Conservation (phyloP, 1,284 basidiomycete genomes). For the Puccinia horiana region DNA sequence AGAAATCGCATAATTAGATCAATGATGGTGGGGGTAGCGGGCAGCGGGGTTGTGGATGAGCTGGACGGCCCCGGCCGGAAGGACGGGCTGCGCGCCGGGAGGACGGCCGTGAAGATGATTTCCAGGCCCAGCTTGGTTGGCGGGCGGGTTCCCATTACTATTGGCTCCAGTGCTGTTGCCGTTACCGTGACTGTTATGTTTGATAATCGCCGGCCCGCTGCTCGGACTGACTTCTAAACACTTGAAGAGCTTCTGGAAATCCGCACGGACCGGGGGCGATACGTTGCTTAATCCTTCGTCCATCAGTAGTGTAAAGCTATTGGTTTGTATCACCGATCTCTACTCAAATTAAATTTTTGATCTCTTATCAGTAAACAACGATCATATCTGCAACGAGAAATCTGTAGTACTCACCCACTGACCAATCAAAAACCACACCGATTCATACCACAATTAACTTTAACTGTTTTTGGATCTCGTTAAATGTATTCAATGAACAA, state of each 20-base stretch:
- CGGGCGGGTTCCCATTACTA: neutral
- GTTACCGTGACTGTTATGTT: neutral
- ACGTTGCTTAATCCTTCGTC: slow-evolving; percentile 38
- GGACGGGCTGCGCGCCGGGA: neutral
- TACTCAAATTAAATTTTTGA: neutral
- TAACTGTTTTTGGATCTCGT: neutral
- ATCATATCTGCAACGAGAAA: neutral
- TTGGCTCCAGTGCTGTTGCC: too few species aligned
- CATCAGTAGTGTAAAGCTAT: slow-evolving; percentile 22
- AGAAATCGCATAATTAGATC: neutral
- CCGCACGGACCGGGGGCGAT: neutral
- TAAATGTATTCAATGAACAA: neutral
- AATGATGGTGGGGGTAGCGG: neutral
- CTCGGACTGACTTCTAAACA: slow-evolving; percentile 18
- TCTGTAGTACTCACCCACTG: slow-evolving; percentile 40
- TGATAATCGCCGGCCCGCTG: neutral
- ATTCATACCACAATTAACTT: neutral
- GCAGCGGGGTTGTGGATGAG: neutral
- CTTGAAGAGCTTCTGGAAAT: slow-evolving; percentile 38
- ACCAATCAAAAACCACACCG: neutral
- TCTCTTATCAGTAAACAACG: neutral
- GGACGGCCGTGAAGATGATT: neutral
- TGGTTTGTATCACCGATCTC: slow-evolving; percentile 26
- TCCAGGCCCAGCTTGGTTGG: neutral
- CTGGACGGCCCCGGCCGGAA: neutral